Conservation (phyloP, 2,329 filamentous ascomycete species). For the Trichocomaceae sp. region DNA sequence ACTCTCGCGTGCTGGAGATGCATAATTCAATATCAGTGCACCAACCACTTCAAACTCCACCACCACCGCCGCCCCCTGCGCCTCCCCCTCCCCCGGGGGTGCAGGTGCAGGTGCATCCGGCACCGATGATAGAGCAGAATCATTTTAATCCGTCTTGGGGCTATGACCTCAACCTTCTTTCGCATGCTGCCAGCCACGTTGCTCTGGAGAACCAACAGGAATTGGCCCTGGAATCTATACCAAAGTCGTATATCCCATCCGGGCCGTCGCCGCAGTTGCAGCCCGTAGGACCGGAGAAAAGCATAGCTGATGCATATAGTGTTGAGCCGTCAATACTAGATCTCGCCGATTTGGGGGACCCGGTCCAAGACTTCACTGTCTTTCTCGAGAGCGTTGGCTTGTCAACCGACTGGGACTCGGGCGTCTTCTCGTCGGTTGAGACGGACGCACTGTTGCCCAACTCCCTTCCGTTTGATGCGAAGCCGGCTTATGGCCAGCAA, state of each 20-base stretch:
- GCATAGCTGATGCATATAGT: conserved; percentile 38
- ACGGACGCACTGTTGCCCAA: conserved; percentile 32
- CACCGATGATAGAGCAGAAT: conserved; percentile 37
- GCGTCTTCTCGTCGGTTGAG: conserved; percentile 40
- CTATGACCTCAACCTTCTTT: conserved; percentile 45
- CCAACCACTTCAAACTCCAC: conserved; percentile 16
- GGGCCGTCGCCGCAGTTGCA: conserved; percentile 32
- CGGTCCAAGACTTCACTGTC: conserved; percentile 44
- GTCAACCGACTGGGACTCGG: conserved; percentile 45
- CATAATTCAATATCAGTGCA: conserved; percentile 40
- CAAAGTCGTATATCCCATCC: conserved; percentile 28
- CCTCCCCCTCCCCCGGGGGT: conserved; percentile 20
- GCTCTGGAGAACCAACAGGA: conserved; percentile 42
- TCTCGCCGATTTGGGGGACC: conserved; percentile 41
- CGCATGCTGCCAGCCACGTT: conserved; percentile 45
- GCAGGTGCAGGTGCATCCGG: conserved; percentile 33
- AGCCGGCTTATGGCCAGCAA: conserved; percentile 20
- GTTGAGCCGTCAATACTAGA: conserved; percentile 42
- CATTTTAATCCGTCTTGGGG: conserved; percentile 46
- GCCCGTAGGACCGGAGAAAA: conserved; percentile 28
- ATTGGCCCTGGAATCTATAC: conserved; percentile 28
- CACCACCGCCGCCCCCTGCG: neutral
- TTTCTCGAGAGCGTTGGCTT: conserved; percentile 45
- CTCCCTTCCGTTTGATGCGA: conserved; percentile 32
- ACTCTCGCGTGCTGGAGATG: conserved; percentile 41